These are phyloP conservation scores for Beta corolliflora DNA, from an alignment of 179 eudicot genomes.

Conservation along the genomic window DNA sequence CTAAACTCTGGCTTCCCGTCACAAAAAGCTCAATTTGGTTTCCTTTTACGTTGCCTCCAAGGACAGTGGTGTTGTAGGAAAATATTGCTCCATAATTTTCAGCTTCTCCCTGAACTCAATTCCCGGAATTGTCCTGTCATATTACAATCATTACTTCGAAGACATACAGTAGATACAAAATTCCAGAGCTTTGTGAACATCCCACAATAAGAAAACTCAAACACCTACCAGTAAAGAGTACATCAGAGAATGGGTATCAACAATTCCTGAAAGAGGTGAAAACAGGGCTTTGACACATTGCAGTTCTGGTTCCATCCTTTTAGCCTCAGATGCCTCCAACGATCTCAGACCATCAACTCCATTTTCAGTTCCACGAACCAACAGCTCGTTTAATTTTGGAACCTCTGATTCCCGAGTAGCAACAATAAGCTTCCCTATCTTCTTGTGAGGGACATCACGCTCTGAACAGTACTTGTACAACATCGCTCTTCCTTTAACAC, in stretches of 20 bases:
- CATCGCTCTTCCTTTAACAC: constrained; percentile 82
- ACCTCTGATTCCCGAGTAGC: constrained; percentile 75
- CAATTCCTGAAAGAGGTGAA: constrained; percentile 86
- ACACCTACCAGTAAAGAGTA: constrained; percentile 69
- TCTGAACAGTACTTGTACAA: constrained; percentile 75
- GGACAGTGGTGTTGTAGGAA: constrained; percentile 75
- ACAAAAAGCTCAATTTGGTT: constrained; percentile 59
- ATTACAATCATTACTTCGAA: constrained; percentile 35
- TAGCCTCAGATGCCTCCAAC: constrained; percentile 81
- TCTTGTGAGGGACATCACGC: constrained; percentile 75
- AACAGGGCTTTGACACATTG: constrained; percentile 73
- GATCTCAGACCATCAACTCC: constrained; percentile 76
- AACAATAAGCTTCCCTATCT: constrained; percentile 88
- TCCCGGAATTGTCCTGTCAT: constrained; percentile 62
- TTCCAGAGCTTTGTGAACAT: not conserved
- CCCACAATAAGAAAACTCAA: constrained; percentile 15
- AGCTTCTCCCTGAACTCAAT: constrained; percentile 93
- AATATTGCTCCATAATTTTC: constrained; percentile 76
- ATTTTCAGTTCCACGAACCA: constrained; percentile 66
- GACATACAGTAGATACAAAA: not conserved
- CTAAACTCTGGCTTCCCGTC: constrained; percentile 54
- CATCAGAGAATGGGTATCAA: constrained; percentile 84
- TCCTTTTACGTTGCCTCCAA: constrained; percentile 64
- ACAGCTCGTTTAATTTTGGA: constrained; percentile 62
- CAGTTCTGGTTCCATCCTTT: constrained; percentile 74